Evolutionary conservation across 768 basidiomycete species (phyloP).

Genomic region (Naematelia encephala): DNA sequence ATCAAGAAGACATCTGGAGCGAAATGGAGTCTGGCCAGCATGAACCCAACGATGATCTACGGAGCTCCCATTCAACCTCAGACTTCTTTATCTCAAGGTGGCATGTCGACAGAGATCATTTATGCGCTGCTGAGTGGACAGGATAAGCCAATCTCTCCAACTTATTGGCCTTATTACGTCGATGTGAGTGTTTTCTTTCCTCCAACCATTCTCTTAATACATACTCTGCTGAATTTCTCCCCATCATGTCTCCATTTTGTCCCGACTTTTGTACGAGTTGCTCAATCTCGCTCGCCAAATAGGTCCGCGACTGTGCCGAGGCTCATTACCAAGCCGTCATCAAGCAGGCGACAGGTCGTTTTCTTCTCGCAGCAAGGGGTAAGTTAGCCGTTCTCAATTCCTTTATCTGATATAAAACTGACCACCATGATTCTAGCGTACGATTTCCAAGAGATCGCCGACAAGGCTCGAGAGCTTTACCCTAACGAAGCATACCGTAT

Average conservation of each 20-base stretch:
- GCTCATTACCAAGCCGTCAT: slow-evolving; percentile 32
- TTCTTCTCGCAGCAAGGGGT: slow-evolving; percentile 26
- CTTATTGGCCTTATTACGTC: slow-evolving; percentile 21
- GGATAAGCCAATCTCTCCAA: slow-evolving; percentile 9
- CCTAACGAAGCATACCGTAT: slow-evolving; percentile 28
- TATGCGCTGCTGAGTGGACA: slow-evolving; percentile 14
- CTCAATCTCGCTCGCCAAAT: no score
- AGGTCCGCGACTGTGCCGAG: slow-evolving; percentile 32
- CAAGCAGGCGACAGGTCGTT: slow-evolving; percentile 25
- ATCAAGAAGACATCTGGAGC: slow-evolving; percentile 17
- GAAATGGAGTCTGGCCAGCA: slow-evolving; percentile 24
- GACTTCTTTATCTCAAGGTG: slow-evolving; percentile 14
- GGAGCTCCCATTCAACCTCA: slow-evolving; percentile 25
- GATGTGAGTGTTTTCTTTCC: slow-evolving; percentile 13
- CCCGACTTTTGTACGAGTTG: no score
- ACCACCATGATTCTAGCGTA: no score
- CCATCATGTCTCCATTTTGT: background rate
- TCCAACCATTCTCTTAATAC: background rate
- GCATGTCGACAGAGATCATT: slow-evolving; percentile 25
- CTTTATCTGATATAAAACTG: no score
- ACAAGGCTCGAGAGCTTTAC: slow-evolving; percentile 20
- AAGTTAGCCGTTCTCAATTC: no score
- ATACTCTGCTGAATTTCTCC: background rate
- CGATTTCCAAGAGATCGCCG: slow-evolving; percentile 30
- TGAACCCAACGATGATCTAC: slow-evolving; percentile 30